Evolutionary conservation across 495 filamentous ascomycete genomes (phyloP).

Genomic region (Entonaema liquescens): DNA sequence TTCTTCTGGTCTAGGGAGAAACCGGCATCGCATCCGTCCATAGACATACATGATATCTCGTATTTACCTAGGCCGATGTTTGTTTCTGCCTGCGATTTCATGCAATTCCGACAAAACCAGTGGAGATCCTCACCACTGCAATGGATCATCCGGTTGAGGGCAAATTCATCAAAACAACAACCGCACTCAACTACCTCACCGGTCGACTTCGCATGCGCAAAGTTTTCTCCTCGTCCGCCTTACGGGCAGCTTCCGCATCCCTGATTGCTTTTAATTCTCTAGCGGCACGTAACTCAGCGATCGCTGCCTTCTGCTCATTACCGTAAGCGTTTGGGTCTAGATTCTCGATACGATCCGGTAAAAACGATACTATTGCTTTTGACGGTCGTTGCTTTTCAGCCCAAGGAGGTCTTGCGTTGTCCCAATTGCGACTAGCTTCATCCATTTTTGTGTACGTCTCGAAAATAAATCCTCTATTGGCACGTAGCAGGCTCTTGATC

Average conservation of each 20-base stretch:
- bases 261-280: constrained; percentile 28
- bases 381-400: constrained; percentile 37
- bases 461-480: constrained; percentile 39
- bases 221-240: constrained; percentile 55
- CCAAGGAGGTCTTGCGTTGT: constrained; percentile 16
- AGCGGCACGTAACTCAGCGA: constrained; percentile 45
- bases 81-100: constrained; percentile 67
- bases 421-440: constrained; percentile 22
- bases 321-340: constrained; percentile 13
- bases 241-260: constrained; percentile 33
- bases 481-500: constrained; percentile 5
- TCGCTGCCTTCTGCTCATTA: constrained; percentile 36
- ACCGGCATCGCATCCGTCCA: constrained; percentile 53
- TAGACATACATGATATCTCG: constrained; percentile 63
- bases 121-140: constrained; percentile 63
- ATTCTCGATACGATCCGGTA: neutral
- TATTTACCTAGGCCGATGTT: constrained; percentile 72
- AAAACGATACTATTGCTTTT: constrained; percentile 9
- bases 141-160: constrained; percentile 71
- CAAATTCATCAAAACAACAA: constrained; percentile 74
- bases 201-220: constrained; percentile 54
- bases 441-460: constrained; percentile 46
- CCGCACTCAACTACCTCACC: constrained; percentile 67
- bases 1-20: constrained; percentile 59
- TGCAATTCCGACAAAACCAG: constrained; percentile 76